Evolutionary conservation across 2,329 filamentous ascomycete genomes (phyloP).

Genomic region (Dissoconium aciculare): DNA sequence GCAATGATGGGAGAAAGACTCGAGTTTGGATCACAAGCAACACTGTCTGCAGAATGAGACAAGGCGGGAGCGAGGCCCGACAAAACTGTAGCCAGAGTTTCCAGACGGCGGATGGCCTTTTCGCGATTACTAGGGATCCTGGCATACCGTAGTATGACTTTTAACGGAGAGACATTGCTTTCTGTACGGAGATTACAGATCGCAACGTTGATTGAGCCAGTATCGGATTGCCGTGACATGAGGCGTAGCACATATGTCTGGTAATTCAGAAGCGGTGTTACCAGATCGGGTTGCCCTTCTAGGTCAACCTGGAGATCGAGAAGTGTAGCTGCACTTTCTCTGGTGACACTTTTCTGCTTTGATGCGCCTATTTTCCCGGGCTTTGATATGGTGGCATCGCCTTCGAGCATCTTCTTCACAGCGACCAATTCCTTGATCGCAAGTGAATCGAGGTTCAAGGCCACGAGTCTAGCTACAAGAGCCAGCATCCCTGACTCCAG

Average conservation of each 20-base stretch:
- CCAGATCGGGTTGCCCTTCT: not conserved
- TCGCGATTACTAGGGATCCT: constrained; percentile 32
- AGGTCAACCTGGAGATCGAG: not conserved
- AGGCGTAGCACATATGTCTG: constrained; percentile 53
- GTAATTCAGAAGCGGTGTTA: constrained; percentile 42
- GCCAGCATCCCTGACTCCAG: constrained; percentile 60
- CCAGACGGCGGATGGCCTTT: constrained; percentile 51
- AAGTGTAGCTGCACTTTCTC: constrained; percentile 1
- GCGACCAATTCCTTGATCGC: constrained; percentile 54
- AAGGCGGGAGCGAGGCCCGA: constrained; percentile 53
- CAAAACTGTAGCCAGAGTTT: constrained; percentile 49
- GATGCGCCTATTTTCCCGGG: constrained; percentile 1
- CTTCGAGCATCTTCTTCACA: constrained; percentile 49
- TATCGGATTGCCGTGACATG: constrained; percentile 45
- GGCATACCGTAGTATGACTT: constrained; percentile 38
- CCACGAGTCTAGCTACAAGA: constrained; percentile 50
- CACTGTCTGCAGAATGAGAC: constrained; percentile 46
- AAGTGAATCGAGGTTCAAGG: constrained; percentile 49
- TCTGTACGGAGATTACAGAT: constrained; percentile 41
- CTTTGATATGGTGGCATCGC: not conserved
- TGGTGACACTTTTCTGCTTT: not conserved
- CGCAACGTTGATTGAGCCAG: constrained; percentile 43
- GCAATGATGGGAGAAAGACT: constrained; percentile 43
- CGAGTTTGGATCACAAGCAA: constrained; percentile 39
- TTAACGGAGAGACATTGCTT: constrained; percentile 42